phyloP scores from a whole-genome alignment of 1,284 basidiomycete species.

The Leccinum fallax region DNA sequence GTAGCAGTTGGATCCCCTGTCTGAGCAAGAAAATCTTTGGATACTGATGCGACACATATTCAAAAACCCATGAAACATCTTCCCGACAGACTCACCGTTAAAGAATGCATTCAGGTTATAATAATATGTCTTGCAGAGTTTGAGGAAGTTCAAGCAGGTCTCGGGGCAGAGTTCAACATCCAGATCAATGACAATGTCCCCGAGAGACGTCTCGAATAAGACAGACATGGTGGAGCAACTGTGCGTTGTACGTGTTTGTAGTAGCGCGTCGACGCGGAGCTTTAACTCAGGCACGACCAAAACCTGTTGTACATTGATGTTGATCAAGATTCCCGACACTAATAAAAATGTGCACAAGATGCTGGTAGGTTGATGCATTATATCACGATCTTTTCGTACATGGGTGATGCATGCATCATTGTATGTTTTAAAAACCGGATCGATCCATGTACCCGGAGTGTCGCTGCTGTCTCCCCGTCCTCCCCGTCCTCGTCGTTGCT shows the following conservation, averaged over 20 bases:
- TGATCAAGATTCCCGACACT: too few species aligned
- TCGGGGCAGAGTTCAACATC: constrained; percentile 90
- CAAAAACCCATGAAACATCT: constrained; percentile 9
- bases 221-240: constrained; percentile 77
- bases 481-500: too few species aligned
- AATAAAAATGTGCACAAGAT: too few species aligned
- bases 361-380: too few species aligned
- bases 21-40: constrained; percentile 96
- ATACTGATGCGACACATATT: constrained; percentile 50
- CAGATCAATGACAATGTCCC: constrained; percentile 95
- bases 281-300: neutral
- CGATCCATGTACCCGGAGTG: too few species aligned
- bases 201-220: constrained; percentile 93
- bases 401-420: too few species aligned
- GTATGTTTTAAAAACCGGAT: too few species aligned
- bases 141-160: constrained; percentile 94
- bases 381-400: too few species aligned
- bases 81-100: constrained; percentile 67
- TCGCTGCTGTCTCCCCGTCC: too few species aligned
- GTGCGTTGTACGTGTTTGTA: neutral
- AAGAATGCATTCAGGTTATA: constrained; percentile 97
- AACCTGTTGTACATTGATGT: too few species aligned
- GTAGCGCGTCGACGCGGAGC: neutral
- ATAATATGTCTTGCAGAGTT: constrained; percentile 95
- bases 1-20: constrained; percentile 94